phyloP scores from a whole-genome alignment of 495 filamentous ascomycete genomes.

The Podospora fimiseda region DNA sequence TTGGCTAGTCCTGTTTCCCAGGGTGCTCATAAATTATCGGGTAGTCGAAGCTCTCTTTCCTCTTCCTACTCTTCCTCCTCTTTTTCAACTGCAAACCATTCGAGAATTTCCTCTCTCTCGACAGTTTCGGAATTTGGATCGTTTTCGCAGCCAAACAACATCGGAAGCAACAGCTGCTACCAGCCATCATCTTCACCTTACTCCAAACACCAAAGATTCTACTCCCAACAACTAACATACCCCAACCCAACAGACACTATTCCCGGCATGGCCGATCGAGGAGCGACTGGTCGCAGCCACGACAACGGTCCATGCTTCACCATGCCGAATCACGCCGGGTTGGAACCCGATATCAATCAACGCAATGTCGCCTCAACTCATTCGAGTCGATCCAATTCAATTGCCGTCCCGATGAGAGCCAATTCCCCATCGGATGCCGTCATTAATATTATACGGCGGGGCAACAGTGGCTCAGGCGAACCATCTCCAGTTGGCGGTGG shows the following conservation, averaged over 20 bases:
- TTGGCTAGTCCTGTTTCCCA: neutral
- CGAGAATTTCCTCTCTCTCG: constrained; percentile 37
- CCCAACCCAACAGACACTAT: neutral
- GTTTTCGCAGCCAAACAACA: neutral
- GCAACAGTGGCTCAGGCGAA: neutral
- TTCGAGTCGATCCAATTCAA: neutral
- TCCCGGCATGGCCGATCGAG: neutral
- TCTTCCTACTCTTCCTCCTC: constrained; percentile 34
- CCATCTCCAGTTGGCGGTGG: neutral
- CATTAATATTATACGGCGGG: neutral
- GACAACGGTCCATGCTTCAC: neutral
- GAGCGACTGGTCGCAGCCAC: neutral
- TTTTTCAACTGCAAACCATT: constrained; percentile 23
- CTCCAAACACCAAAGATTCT: neutral
- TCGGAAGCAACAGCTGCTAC: neutral
- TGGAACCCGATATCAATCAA: neutral
- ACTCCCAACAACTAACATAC: neutral
- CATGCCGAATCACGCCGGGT: too few relatives aligned
- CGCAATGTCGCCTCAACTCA: neutral
- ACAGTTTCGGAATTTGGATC: constrained; percentile 11
- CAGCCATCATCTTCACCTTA: neutral
- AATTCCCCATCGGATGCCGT: neutral
- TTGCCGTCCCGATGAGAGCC: neutral
- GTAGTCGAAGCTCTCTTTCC: constrained; percentile 33
- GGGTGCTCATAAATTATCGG: constrained; percentile 36